Evolutionary conservation across 2,329 filamentous ascomycete genomes (phyloP).

Genomic region (Lachnellula arida): DNA sequence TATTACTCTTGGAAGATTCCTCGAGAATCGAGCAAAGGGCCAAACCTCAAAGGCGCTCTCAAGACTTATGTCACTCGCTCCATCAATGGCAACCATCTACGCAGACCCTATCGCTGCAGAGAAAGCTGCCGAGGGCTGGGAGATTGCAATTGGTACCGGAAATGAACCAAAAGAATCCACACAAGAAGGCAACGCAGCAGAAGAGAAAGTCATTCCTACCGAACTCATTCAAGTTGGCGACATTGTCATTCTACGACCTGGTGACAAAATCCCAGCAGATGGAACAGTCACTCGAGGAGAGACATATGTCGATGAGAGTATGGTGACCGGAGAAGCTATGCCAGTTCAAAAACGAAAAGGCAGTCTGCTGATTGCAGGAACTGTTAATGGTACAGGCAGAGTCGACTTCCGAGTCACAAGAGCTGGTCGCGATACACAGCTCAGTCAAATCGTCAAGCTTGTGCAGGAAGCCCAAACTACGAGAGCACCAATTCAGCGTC

Average conservation of each 20-base stretch:
- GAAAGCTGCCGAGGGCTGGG: constrained; percentile 81
- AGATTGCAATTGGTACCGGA: constrained; percentile 37
- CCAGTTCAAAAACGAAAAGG: constrained; percentile 86
- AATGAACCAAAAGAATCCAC: constrained; percentile 41
- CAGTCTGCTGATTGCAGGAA: constrained; percentile 79
- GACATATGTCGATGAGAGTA: constrained; percentile 93
- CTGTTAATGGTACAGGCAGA: constrained; percentile 89
- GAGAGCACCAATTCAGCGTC: constrained; percentile 86
- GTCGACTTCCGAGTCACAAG: constrained; percentile 89
- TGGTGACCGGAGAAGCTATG: constrained; percentile 97
- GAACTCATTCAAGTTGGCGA: constrained; percentile 93
- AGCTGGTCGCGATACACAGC: constrained; percentile 89
- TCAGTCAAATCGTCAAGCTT: constrained; percentile 97
- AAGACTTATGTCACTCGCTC: constrained; percentile 88
- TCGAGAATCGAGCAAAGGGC: constrained; percentile 93
- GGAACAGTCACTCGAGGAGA: constrained; percentile 82
- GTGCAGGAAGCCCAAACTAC: constrained; percentile 96
- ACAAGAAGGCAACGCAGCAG: constrained; percentile 56
- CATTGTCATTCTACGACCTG: constrained; percentile 85
- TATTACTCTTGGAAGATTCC: constrained; percentile 81
- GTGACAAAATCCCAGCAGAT: constrained; percentile 95
- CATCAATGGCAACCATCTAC: constrained; percentile 96
- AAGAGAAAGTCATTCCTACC: constrained; percentile 83
- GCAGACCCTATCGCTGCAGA: constrained; percentile 89
- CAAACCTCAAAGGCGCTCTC: constrained; percentile 94